These are phyloP conservation scores for Cladobotryum mycophilum DNA, from an alignment of 2,329 filamentous ascomycete species.

Conservation along the genomic window DNA sequence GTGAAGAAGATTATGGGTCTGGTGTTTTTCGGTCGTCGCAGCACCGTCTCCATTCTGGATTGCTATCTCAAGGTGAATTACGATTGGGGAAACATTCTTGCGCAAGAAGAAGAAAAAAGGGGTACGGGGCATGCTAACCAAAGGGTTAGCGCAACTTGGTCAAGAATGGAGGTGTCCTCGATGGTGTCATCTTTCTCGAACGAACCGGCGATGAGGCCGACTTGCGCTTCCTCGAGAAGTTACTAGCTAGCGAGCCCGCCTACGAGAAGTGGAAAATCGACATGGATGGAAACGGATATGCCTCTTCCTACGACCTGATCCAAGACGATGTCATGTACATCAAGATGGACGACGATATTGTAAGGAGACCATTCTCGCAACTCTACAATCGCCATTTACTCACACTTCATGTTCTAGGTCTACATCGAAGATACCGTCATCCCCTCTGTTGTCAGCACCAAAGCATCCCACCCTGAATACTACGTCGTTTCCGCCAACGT, in stretches of 20 bases:
- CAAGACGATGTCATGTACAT: slow-evolving; percentile 40
- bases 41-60: slow-evolving; percentile 39
- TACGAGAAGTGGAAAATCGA: slow-evolving; percentile 34
- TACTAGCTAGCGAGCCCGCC: slow-evolving; percentile 28
- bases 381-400: not conserved
- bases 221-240: slow-evolving; percentile 32
- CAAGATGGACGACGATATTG: slow-evolving; percentile 33
- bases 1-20: slow-evolving; percentile 36
- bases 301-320: slow-evolving; percentile 36
- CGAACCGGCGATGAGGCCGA: slow-evolving; percentile 34
- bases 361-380: slow-evolving; percentile 18
- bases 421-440: slow-evolving; percentile 37
- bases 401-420: slow-evolving; percentile 20
- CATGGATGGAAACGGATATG: slow-evolving; percentile 28
- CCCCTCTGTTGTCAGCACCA: slow-evolving; percentile 46
- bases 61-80: slow-evolving; percentile 37
- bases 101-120: not conserved
- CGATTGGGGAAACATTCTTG: not conserved
- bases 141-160: slow-evolving; percentile 33
- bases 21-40: slow-evolving; percentile 40
- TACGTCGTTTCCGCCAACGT: slow-evolving; percentile 50
- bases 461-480: slow-evolving; percentile 43
- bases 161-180: slow-evolving; percentile 38
- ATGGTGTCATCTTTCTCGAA: slow-evolving; percentile 39
- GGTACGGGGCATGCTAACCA: not conserved